Evolutionary conservation across 495 filamentous ascomycete species (phyloP).

Genomic region (Neurospora discreta): DNA sequence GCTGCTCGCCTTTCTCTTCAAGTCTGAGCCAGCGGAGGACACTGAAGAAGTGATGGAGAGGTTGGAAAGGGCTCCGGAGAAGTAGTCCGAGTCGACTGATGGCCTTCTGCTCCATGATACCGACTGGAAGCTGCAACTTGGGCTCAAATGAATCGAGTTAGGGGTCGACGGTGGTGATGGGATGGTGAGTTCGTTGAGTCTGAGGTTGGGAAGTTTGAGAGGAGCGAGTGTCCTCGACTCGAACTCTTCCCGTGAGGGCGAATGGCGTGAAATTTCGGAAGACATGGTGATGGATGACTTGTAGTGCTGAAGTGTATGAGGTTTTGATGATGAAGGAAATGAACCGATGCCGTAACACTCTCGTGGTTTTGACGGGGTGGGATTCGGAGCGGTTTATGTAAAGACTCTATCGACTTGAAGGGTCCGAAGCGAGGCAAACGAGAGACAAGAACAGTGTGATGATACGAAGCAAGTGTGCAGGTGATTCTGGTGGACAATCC

Average conservation of each 20-base stretch:
- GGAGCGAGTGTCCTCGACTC: neutral
- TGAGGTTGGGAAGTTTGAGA: neutral
- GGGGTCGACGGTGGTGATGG: neutral
- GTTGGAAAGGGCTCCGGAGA: neutral
- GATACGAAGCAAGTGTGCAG: constrained; percentile 6
- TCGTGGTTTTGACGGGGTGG: neutral
- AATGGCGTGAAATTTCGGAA: neutral
- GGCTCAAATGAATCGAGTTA: neutral
- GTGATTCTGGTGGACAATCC: neutral
- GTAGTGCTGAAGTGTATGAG: neutral
- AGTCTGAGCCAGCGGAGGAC: neutral
- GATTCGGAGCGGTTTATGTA: neutral
- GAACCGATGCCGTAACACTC: neutral
- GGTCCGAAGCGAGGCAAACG: neutral
- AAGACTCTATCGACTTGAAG: neutral
- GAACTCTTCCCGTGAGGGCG: neutral
- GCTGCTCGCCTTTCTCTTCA: neutral
- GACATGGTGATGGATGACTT: neutral
- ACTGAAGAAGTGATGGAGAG: neutral
- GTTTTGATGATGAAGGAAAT: neutral
- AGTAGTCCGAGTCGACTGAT: neutral
- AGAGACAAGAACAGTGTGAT: neutral
- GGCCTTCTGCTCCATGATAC: neutral
- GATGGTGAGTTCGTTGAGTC: neutral
- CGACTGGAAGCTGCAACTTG: neutral